Conservation (phyloP, 139 green algal species). For the Micractinium sp. region DNA sequence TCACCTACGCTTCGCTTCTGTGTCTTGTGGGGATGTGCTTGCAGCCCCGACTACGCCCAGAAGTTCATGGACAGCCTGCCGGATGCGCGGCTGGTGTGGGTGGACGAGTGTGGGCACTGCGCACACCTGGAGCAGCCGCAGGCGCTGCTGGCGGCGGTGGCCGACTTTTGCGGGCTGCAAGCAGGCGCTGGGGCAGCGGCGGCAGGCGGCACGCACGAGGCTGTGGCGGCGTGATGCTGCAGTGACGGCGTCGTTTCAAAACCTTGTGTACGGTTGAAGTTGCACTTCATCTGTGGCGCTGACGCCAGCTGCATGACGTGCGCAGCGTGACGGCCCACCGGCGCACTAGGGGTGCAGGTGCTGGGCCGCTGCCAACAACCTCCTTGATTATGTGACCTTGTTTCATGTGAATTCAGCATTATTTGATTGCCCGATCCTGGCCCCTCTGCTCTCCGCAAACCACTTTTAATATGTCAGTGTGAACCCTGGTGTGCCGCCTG, state of each 20-base stretch:
- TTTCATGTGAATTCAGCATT: no score
- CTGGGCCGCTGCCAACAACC: no score
- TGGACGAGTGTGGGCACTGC: slow-evolving; percentile 89
- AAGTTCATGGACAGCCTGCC: slow-evolving; percentile 66
- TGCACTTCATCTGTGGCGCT: no score
- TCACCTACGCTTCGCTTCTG: neutral
- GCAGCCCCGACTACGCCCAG: slow-evolving; percentile 53
- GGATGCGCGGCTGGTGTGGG: slow-evolving; percentile 63
- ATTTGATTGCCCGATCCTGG: neutral
- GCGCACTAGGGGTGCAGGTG: no score
- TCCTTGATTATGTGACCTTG: no score
- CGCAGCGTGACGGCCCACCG: no score
- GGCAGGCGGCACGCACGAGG: neutral
- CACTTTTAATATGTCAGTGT: neutral
- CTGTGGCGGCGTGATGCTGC: neutral
- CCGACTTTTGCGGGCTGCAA: slow-evolving; percentile 37
- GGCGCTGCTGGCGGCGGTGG: slow-evolving; percentile 45
- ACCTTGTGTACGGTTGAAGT: no score
- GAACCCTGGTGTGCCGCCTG: no score
- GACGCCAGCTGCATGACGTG: no score
- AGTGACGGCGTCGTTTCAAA: neutral
- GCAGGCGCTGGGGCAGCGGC: neutral
- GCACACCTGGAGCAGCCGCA: slow-evolving; percentile 85
- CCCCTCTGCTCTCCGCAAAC: neutral
- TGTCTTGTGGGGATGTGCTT: no score